phyloP scores from a whole-genome alignment of 257 asterid genomes.

The Nicotiana paniculata region DNA sequence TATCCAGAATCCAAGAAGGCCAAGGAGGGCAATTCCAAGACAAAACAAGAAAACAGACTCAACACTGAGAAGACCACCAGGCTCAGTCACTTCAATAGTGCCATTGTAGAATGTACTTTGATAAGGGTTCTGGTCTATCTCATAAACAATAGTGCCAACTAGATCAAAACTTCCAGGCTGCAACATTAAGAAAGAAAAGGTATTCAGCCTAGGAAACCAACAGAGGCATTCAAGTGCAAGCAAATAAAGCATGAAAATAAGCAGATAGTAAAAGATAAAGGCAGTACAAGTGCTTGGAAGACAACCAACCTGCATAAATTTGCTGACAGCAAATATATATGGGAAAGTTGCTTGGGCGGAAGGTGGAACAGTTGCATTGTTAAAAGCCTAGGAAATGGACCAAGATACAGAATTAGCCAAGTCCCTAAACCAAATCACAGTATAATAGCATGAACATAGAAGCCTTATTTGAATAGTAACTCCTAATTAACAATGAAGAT shows the following conservation, averaged over 20 bases:
- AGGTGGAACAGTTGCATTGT: constrained; percentile 86
- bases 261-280: constrained; percentile 4
- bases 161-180: constrained; percentile 96
- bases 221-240: background rate
- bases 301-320: constrained; percentile 80
- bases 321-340: constrained; percentile 79
- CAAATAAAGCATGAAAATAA: background rate
- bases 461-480: background rate
- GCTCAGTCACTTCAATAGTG: constrained; percentile 85
- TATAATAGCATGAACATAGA: background rate
- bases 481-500: background rate
- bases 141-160: constrained; percentile 79
- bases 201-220: background rate
- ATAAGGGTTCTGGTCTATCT: constrained; percentile 70
- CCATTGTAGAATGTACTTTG: constrained; percentile 88
- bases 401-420: background rate
- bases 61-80: constrained; percentile 77
- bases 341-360: constrained; percentile 91
- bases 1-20: constrained; percentile 62
- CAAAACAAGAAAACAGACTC: constrained; percentile 90
- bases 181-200: background rate
- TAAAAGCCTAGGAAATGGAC: constrained; percentile 45
- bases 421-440: background rate
- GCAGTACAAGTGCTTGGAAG: background rate
- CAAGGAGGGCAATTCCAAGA: constrained; percentile 68